A percentile compares a stretch with the other conserved stretches of the same genome.
Evolutionary conservation across 1,139 yeast species (phyloP).

Genomic region (Yamadazyma diddensiae): DNA sequence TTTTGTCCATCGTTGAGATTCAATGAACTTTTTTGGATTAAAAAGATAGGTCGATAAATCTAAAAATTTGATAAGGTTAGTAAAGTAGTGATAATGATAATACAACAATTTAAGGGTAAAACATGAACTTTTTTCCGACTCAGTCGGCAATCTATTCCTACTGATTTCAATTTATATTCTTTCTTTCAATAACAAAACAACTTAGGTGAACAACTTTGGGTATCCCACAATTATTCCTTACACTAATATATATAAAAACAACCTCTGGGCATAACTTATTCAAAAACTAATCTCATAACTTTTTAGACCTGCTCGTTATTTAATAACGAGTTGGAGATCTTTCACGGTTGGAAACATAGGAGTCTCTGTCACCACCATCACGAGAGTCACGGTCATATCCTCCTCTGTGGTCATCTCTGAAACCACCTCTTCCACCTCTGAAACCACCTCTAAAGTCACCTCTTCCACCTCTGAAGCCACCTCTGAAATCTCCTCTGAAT

Average conservation of each 20-base stretch:
- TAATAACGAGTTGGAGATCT: constrained; percentile 49
- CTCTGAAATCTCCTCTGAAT: constrained; percentile 36
- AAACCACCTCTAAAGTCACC: constrained; percentile 41
- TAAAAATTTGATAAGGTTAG: too few species aligned
- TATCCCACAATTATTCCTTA: constrained; percentile 7
- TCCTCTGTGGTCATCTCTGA: constrained; percentile 27
- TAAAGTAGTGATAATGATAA: too few species aligned
- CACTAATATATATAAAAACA: constrained; percentile 6
- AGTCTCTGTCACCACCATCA: constrained; percentile 39
- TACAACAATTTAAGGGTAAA: not conserved
- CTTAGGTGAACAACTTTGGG: constrained; percentile 3
- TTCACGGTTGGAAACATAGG: constrained; percentile 36
- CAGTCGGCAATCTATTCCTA: not conserved
- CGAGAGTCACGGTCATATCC: constrained; percentile 33
- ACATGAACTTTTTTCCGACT: not conserved
- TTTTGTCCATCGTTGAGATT: too few species aligned
- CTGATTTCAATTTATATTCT: constrained; percentile 6
- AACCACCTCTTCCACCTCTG: constrained; percentile 27
- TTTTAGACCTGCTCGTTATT: not conserved
- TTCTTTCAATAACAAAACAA: constrained; percentile 3
- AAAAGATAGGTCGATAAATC: too few species aligned
- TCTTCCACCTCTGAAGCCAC: constrained; percentile 44
- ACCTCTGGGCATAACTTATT: too few species aligned
- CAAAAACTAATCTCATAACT: too few species aligned
- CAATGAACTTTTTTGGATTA: too few species aligned